phyloP scores from a whole-genome alignment of 768 basidiomycete species.

The Naematelia encephala region DNA sequence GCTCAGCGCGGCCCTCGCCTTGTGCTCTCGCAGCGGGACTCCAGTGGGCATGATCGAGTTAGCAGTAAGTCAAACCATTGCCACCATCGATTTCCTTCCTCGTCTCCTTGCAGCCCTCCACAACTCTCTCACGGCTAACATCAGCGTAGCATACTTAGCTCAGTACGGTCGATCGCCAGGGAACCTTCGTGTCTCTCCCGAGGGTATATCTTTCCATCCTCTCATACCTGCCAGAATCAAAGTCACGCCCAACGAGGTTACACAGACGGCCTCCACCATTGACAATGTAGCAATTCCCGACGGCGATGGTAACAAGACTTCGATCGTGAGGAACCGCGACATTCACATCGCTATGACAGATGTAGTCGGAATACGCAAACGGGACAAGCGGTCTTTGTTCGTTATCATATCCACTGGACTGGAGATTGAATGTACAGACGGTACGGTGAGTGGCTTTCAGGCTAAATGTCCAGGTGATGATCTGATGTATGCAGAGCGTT shows the following conservation, averaged over 20 bases:
- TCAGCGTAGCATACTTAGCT: slow-evolving; percentile 11
- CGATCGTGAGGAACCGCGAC: neutral
- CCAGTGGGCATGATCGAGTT: neutral
- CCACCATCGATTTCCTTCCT: too few relatives aligned
- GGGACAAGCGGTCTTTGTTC: slow-evolving; percentile 18
- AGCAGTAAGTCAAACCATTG: slow-evolving; percentile 2
- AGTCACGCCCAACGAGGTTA: too few relatives aligned
- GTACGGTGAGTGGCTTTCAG: slow-evolving; percentile 12
- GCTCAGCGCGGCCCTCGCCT: neutral
- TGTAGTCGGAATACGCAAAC: slow-evolving; percentile 17
- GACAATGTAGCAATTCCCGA: too few relatives aligned
- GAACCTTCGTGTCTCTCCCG: slow-evolving; percentile 7
- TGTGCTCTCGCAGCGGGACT: neutral
- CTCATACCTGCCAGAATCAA: slow-evolving; percentile 1
- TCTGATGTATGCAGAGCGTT: neutral
- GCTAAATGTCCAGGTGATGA: neutral
- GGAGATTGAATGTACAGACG: slow-evolving; percentile 17
- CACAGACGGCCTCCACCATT: too few relatives aligned
- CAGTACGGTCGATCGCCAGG: slow-evolving; percentile 11
- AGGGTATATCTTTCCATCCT: slow-evolving; percentile 4
- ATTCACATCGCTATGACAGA: slow-evolving; percentile 12
- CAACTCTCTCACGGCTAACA: neutral
- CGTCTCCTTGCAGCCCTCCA: too few relatives aligned
- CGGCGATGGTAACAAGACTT: too few relatives aligned
- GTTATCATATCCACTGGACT: slow-evolving; percentile 17